Base-by-base conservation (phyloP, 2,329 filamentous ascomycete genomes). In the Rhynchosporium agropyri region DNA sequence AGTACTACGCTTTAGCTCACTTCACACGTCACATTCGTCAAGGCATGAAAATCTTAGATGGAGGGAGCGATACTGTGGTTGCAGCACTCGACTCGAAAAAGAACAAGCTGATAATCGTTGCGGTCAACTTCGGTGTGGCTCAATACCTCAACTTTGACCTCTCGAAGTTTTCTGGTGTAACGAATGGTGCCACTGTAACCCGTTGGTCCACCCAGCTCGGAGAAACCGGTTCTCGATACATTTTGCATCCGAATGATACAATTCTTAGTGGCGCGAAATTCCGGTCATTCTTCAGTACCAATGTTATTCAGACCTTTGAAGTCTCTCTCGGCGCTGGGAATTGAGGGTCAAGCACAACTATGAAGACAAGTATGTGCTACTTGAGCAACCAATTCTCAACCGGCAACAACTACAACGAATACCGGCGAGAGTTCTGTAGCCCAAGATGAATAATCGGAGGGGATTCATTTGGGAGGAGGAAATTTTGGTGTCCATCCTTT, bases 241-340 rank as follows among this genome's bases (percentile, higher is more conserved):
- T 43, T 20, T 20, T 20, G 20, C 20, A 20, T 20, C 20, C 20
- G 20, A 20, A 20, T 43, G 40, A 42, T 42, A 12, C 10, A 42
- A 42, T 3, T 42, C 40, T 15, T 42, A 42, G 9, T 42, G 0
- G 85, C 83, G 12, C 72, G 74, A 40, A 40, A 40, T 40, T 40
- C 36, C 7, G 36, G 36, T 40, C 36, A 40, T 40, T 8, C 36
- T 40, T 40, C 36, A 40, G 12, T 12, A 40, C 36, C 12, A 40
- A 40, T 40, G 36, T 40, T 40, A 40, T 40, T 40, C 36, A 40
- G 36, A 40, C 36, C 7, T 40, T 40, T 40, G 36, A 40, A 40
- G 36, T 40, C 36, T 40, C 36, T 12, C 36, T 40, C 12, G 7
- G 36, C 36, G 36, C 36, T 40, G 36, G 36, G 12, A 40, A 7